phyloP scores from a whole-genome alignment of 331 rosid genomes.

The Spiraea crenata region DNA sequence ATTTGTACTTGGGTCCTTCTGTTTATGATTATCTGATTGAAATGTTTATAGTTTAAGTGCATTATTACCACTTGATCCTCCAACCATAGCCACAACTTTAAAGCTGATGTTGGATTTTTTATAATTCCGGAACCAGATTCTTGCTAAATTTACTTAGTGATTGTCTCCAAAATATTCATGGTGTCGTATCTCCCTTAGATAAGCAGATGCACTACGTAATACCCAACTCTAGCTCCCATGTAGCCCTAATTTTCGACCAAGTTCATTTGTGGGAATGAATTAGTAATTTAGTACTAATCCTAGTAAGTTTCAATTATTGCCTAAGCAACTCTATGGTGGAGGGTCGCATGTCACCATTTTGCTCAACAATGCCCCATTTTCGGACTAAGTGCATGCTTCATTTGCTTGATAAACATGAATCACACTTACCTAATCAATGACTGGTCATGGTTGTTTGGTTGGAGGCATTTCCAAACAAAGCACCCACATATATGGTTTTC shows the following conservation, averaged over 20 bases:
- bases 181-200: not conserved
- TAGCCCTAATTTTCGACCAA: conserved; percentile 17
- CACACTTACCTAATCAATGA: not conserved
- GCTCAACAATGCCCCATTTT: not conserved
- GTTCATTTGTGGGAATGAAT: conserved; percentile 21
- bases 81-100: conserved; percentile 5
- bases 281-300: not conserved
- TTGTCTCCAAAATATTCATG: not conserved
- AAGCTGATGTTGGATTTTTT: not conserved
- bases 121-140: not conserved
- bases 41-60: conserved; percentile 8
- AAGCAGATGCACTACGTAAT: not conserved
- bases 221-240: not conserved
- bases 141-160: conserved; percentile 12
- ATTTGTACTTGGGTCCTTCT: conserved; percentile 9
- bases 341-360: not conserved
- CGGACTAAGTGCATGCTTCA: not conserved
- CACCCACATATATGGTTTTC: not conserved
- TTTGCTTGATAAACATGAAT: not conserved
- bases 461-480: not conserved
- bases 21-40: conserved; percentile 23
- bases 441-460: not conserved
- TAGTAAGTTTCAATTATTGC: conserved; percentile 12
- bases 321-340: conserved; percentile 1
- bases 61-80: not conserved